Percentiles rank a stretch among this genome's conserved stretches.
These are phyloP conservation scores for Plectosphaerella cucumerina DNA, from an alignment of 2,329 filamentous ascomycete genomes.

Conservation along the genomic window DNA sequence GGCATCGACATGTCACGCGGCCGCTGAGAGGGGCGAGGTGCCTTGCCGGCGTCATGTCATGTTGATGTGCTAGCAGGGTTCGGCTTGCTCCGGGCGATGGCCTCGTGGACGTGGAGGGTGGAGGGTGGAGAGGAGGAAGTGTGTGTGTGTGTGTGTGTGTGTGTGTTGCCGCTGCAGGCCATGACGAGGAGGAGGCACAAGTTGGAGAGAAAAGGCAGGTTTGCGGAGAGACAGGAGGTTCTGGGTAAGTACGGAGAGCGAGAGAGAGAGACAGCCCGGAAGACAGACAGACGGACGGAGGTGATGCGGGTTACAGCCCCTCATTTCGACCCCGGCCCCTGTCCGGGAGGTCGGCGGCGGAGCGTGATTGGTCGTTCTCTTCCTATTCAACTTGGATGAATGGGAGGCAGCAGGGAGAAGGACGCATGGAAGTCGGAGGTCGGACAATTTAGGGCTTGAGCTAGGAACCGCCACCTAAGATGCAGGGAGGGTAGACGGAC, in stretches of 20 bases:
- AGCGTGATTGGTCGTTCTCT: not conserved
- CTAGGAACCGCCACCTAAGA: not conserved
- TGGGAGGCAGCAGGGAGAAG: not conserved
- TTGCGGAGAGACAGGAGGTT: no score
- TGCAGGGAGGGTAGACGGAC: not conserved
- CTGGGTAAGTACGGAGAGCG: no score
- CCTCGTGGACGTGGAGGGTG: not conserved
- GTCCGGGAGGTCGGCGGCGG: not conserved
- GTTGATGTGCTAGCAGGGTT: not conserved
- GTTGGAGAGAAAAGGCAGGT: no score
- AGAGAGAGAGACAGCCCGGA: not conserved
- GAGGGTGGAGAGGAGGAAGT: not conserved
- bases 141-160: not conserved
- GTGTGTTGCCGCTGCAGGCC: not conserved
- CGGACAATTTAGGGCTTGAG: not conserved
- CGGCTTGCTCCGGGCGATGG: not conserved
- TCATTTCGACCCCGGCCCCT: not conserved
- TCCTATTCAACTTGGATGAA: conserved; percentile 3
- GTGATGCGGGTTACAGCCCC: not conserved
- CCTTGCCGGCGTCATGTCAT: not conserved
- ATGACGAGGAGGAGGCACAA: not conserved
- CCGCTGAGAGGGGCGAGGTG: not conserved
- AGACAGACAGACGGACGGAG: no score
- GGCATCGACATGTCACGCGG: not conserved
- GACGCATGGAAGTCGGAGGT: not conserved